Base-by-base conservation (phyloP, 306 rosid species). In the Trifolium pratense region DNA sequence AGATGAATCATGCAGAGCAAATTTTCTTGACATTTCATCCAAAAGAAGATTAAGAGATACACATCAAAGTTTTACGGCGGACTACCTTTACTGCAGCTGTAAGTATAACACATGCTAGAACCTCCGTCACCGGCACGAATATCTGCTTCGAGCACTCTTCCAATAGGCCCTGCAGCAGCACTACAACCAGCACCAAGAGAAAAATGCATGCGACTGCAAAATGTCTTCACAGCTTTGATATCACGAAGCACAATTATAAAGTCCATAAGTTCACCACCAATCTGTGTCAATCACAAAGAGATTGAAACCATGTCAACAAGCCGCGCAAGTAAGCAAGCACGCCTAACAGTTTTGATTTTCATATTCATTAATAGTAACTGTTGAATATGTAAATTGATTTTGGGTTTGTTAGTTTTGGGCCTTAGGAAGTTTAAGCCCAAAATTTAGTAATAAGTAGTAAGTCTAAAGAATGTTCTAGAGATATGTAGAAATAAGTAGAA, bases 121-220 rank as follows among this genome's bases (percentile, higher is more conserved):
- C 98, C 98, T 74, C 83, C 80, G 78, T 93, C 98, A 74, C 98
- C 97, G 52, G 96, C 98, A 40, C 97, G 96, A 66, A 93, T 60
- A 84, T 93, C 97, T 37, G 96, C 96, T 78, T 93, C 97, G 66
- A 91, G 84, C 68, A 85, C 91, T 68, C 96, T 89, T 53, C 98
- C 97, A 18, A 91, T 74, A 43, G 96, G 98, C 51, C 98, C 97
- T 32, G 97, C 97, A 3, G 97, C 97, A 69, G 91, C 97, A 81
- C 98, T 93, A 71, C 97, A 93, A 55, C 98, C 97, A 42, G 92
- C 97, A 68, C 98, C 98, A 59, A 93, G 87, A 74, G 98, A 91
- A 71, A 93, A 86, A 82, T 93, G 98, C 97, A 91, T 75, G 74
- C 91, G 94, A 70, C 98, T 93, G 75, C 96, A 91, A 79, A 91